Base-by-base conservation (phyloP, 192 early-diverging fungal species). In the Radiomyces spectabilis region DNA sequence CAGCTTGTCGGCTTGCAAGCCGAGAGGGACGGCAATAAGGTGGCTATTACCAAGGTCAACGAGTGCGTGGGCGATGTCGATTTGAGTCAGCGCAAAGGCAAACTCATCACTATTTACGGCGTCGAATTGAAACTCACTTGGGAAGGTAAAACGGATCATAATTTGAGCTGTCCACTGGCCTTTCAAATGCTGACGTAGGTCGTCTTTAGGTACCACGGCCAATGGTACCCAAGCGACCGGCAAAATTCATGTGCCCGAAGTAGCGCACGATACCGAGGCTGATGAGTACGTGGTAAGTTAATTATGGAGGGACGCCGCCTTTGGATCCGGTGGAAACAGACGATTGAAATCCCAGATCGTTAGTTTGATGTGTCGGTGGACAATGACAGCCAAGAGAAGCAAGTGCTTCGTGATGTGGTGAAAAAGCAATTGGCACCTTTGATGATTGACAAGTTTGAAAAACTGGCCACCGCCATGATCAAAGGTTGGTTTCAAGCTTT, bases 51-150 rank as follows among this genome's bases (percentile, higher is more conserved):
- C 27, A 73, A 81, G 19, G 73, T 96, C 16, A 61, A 71, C 47
- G 74, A 77, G 1, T 79, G 93, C 22, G 76, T 61, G 4, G 95
- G 95, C 29, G 95, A 98, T 69, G 88, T 82, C 7, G 91, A 96
- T 41, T 72, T 98, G 57, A 95, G 93, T 74, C 89, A 94, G 72
- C 82, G 95, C 57, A 98, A 98, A 69, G 93, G 94, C 29, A 90
- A 92, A 66, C 73, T 98, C 33, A 92, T 98, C 41, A 88, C 92
- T 39, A 92, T 98, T 60, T 95, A 80, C 72, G 95, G 96, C 56
- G 72, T 98, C 9, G 75, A 73, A 21, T 65, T 98, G 62, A 87
- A 81, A 30, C 49, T 91, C 18, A 65, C 73, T 19, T 98, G 93
- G 88, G 54, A 65, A 39, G 83, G 80, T 77, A 72, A 27, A 6